Evolutionary conservation across 495 filamentous ascomycete species (phyloP).

Genomic region (Penicillium longicatenatum): DNA sequence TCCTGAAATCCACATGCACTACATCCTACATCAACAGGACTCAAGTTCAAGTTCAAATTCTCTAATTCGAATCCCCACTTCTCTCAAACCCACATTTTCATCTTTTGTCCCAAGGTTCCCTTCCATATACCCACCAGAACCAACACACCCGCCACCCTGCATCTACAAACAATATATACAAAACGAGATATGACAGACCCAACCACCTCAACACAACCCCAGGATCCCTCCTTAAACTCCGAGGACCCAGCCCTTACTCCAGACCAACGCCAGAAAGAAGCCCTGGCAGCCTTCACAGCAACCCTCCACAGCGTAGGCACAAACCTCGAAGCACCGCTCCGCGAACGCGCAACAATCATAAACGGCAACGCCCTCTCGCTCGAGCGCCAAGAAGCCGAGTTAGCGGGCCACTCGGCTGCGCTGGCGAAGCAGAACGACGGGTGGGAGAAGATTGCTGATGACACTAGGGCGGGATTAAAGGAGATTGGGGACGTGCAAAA

Average conservation of each 20-base stretch:
- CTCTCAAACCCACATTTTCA: neutral
- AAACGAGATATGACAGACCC: neutral
- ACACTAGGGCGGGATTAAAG: constrained; percentile 73
- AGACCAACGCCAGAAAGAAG: constrained; percentile 52
- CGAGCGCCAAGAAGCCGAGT: constrained; percentile 68
- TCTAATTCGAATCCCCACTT: neutral
- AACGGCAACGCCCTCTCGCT: constrained; percentile 73
- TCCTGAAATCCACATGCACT: neutral
- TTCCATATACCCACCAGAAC: neutral
- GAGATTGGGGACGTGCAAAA: constrained; percentile 97
- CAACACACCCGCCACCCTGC: too few relatives aligned
- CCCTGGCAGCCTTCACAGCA: constrained; percentile 74
- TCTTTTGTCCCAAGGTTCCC: neutral
- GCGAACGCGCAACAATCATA: constrained; percentile 71
- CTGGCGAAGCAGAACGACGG: constrained; percentile 72
- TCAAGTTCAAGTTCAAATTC: too few relatives aligned
- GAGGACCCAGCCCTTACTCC: constrained; percentile 3
- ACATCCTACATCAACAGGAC: too few relatives aligned
- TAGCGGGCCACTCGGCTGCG: constrained; percentile 63
- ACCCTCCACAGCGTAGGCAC: constrained; percentile 72
- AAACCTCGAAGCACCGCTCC: constrained; percentile 68
- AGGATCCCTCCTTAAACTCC: neutral
- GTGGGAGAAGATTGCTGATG: constrained; percentile 66
- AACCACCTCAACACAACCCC: neutral
- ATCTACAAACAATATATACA: neutral